These are phyloP conservation scores for Pleurotus eryngii DNA, from an alignment of 768 basidiomycete species.

Conservation along the genomic window DNA sequence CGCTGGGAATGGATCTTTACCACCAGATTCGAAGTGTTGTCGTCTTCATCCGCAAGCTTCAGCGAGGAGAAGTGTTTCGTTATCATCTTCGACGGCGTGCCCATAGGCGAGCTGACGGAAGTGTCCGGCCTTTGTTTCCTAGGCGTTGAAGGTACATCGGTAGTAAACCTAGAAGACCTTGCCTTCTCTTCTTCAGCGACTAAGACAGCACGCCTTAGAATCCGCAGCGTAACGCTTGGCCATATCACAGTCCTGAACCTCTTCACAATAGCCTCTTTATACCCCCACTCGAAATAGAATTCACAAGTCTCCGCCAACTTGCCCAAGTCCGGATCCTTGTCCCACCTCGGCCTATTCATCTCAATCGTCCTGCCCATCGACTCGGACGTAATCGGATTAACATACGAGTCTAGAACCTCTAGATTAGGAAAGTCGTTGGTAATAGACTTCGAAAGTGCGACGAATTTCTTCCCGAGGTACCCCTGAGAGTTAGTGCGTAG, in stretches of 20 bases:
- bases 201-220: constrained; percentile 62
- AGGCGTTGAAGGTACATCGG: constrained; percentile 34
- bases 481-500: constrained; percentile 67
- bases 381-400: constrained; percentile 73
- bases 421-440: constrained; percentile 68
- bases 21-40: constrained; percentile 42
- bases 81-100: constrained; percentile 56
- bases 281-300: constrained; percentile 90
- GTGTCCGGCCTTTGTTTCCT: constrained; percentile 26
- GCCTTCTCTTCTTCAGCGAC: constrained; percentile 34
- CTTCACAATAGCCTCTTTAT: constrained; percentile 76
- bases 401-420: constrained; percentile 74
- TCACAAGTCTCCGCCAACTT: constrained; percentile 80
- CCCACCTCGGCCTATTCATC: constrained; percentile 38
- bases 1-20: constrained; percentile 65
- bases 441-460: constrained; percentile 60
- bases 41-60: constrained; percentile 21
- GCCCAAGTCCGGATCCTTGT: constrained; percentile 63
- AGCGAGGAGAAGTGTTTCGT: constrained; percentile 52
- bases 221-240: constrained; percentile 68
- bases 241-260: constrained; percentile 83
- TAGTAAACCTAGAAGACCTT: background rate
- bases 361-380: constrained; percentile 41
- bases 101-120: constrained; percentile 22
- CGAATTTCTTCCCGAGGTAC: constrained; percentile 60